phyloP scores from a whole-genome alignment of 129 eudicot species.

The Mikania micrantha region DNA sequence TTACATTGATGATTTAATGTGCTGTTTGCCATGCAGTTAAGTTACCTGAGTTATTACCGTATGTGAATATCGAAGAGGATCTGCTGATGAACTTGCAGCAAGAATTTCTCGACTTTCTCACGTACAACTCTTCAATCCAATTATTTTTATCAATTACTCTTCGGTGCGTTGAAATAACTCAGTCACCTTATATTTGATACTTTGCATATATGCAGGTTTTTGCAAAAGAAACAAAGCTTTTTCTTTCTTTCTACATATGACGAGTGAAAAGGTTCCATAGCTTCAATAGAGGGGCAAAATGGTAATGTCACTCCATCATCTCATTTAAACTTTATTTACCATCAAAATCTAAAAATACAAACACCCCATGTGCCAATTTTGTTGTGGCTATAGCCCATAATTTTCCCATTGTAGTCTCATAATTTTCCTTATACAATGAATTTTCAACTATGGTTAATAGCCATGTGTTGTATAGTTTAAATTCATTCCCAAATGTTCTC shows the following conservation, averaged over 20 bases:
- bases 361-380: slow-evolving; percentile 18
- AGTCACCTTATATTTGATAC: slow-evolving; percentile 2
- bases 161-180: no score
- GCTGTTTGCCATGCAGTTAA: slow-evolving; percentile 54
- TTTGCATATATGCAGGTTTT: slow-evolving; percentile 47
- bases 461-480: slow-evolving; percentile 19
- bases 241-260: slow-evolving; percentile 59
- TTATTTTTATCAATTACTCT: not conserved
- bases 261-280: slow-evolving; percentile 44
- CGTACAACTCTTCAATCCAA: slow-evolving; percentile 30
- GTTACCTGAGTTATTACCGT: slow-evolving; percentile 68
- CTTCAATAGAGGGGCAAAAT: slow-evolving; percentile 38
- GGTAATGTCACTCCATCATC: slow-evolving; percentile 1
- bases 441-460: slow-evolving; percentile 23
- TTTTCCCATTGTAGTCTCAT: not conserved
- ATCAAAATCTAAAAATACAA: slow-evolving; percentile 4
- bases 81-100: slow-evolving; percentile 49
- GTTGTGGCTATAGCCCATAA: slow-evolving; percentile 21
- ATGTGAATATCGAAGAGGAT: slow-evolving; percentile 74
- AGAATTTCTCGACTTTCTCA: slow-evolving; percentile 68
- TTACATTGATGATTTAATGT: not conserved
- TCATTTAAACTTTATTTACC: slow-evolving; percentile 4
- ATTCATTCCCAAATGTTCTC: slow-evolving; percentile 3
- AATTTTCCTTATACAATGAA: not conserved
- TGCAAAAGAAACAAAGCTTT: slow-evolving; percentile 63